Evolutionary conservation across 2,329 filamentous ascomycete species (phyloP).

Genomic region (Fusarium pseudonygamai): DNA sequence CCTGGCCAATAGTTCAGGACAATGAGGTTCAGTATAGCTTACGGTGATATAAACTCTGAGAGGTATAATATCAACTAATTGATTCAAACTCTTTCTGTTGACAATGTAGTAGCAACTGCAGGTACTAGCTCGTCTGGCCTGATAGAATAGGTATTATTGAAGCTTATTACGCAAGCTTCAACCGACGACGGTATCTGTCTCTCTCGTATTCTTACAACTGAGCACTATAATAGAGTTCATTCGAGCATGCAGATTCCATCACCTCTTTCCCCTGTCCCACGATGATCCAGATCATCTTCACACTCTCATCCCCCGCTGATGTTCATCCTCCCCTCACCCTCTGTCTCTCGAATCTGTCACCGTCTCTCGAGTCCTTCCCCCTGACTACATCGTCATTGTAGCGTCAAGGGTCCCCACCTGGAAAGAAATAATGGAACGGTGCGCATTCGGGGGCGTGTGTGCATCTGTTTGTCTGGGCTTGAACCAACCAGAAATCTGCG

Average conservation of each 20-base stretch:
- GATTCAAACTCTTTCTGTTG: neutral
- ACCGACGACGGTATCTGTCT: neutral
- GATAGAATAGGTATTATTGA: neutral
- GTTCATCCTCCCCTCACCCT: neutral
- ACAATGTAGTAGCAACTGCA: neutral
- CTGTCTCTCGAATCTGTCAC: constrained; percentile 4
- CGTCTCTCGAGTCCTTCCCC: constrained; percentile 15
- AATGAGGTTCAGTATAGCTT: neutral
- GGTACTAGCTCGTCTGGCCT: neutral
- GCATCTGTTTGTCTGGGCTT: constrained; percentile 9
- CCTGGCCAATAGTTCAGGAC: neutral
- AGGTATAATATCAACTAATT: neutral
- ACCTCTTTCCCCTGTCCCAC: constrained; percentile 2
- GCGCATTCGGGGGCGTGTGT: constrained; percentile 5
- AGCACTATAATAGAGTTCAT: constrained; percentile 4
- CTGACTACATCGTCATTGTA: constrained; percentile 39
- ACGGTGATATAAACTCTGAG: neutral
- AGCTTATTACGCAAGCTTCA: neutral
- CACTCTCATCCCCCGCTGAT: neutral
- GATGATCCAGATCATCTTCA: neutral
- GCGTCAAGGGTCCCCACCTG: constrained; percentile 46
- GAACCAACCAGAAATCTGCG: constrained; percentile 32
- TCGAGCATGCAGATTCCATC: constrained; percentile 9
- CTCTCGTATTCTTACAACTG: neutral
- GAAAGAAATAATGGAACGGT: constrained; percentile 4